Base-by-base conservation (phyloP, 1,139 yeast species). In the Barnettozyma hawaiiensis region DNA sequence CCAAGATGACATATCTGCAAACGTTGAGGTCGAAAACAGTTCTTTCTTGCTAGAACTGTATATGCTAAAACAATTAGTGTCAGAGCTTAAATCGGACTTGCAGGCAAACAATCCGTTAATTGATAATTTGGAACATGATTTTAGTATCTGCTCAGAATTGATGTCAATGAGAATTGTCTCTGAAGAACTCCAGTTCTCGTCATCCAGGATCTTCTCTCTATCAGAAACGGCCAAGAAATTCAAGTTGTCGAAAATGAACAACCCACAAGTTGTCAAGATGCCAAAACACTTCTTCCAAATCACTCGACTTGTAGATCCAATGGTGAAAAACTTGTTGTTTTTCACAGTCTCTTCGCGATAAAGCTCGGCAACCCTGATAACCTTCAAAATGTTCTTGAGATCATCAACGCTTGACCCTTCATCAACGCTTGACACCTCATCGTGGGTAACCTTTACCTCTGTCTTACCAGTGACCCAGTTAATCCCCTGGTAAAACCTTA, bases 1-100 rank as follows among this genome's bases (percentile, higher is more conserved):
- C 87, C 87, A 81, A 26, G 73, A 72, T 15, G 61, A 56, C 59
- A 72, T 62, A 37, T 76, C 83, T 22, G 57, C 50, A 9, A 46
- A 37, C 21, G 60, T 60, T 16, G 52, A 49, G 3, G 62, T 62
- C 48, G 60, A 57, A 37, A 58, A 66, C 1, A 57, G 43, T 28
- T 60, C 61, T 39, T 62, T 67, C 23, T 66, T 62, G 35, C 62
- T 62, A 10, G 62, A 59, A n/a, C 69, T 67, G 51, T 63, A 66
- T 12, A 67, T 55, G 39, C 55, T 59, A 42, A 67, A 66, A 1
- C 63, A 28, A 23, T 32, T 39, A 4, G 20, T 34, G 10, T 35
- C 41, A 15, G 49, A 53, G n/a, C 45, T 41, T 20, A 33, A 47
- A 36, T 39, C 34, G 7, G 40, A 7, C 26, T 49, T 45, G 21